Evolutionary conservation across 352 stramenopile species (phyloP).

Genomic region (Phytophthora palmivora): DNA sequence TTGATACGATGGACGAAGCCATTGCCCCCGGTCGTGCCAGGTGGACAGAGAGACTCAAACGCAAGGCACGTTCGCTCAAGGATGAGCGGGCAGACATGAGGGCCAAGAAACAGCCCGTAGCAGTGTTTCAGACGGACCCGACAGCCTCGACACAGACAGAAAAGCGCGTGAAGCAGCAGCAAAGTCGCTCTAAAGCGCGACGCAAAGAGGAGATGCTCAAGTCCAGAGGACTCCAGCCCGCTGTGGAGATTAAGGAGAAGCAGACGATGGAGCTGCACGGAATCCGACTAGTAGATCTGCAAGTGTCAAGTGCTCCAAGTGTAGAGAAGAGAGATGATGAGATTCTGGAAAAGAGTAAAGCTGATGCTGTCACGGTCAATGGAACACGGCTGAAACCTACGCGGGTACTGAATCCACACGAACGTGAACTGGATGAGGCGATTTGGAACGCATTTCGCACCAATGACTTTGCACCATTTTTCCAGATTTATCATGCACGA

Average conservation of each 20-base stretch:
- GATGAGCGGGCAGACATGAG: slow-evolving; percentile 57
- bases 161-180: slow-evolving; percentile 60
- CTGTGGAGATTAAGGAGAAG: slow-evolving; percentile 67
- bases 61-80: slow-evolving; percentile 67
- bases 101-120: slow-evolving; percentile 33
- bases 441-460: slow-evolving; percentile 81
- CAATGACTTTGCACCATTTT: slow-evolving; percentile 87
- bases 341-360: slow-evolving; percentile 17
- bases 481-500: slow-evolving; percentile 60
- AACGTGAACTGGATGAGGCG: slow-evolving; percentile 79
- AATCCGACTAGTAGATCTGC: slow-evolving; percentile 73
- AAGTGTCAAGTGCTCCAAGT: slow-evolving; percentile 23
- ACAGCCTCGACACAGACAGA: slow-evolving; percentile 40
- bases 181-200: slow-evolving; percentile 55
- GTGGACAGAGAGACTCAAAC: slow-evolving; percentile 73
- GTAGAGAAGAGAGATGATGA: slow-evolving; percentile 3
- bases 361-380: slow-evolving; percentile 58
- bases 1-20: slow-evolving; percentile 80
- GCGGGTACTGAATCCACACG: slow-evolving; percentile 79
- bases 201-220: slow-evolving; percentile 62
- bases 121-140: slow-evolving; percentile 42
- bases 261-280: slow-evolving; percentile 64
- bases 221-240: slow-evolving; percentile 48
- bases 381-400: slow-evolving; percentile 59
- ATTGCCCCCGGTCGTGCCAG: slow-evolving; percentile 45